Conservation (phyloP, 2,329 filamentous ascomycete genomes). For the Cercospora nicotianae region DNA sequence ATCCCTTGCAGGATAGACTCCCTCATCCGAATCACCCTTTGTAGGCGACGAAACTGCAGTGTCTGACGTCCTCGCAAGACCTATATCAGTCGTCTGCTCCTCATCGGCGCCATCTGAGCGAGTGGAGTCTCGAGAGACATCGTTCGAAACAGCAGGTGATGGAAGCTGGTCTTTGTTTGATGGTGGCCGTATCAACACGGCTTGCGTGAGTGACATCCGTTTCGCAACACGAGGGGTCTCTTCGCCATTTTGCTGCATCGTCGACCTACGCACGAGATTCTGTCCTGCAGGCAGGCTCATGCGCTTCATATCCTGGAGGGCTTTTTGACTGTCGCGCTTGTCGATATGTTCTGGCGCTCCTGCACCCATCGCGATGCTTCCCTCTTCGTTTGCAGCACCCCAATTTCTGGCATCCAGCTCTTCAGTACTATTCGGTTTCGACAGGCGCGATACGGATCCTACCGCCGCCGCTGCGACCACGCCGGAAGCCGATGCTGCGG, state of each 20-base stretch:
- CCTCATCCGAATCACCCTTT: constrained; percentile 17
- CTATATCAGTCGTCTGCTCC: constrained; percentile 35
- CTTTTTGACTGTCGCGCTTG: constrained; percentile 23
- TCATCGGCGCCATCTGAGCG: constrained; percentile 7
- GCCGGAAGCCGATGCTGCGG: constrained; percentile 12
- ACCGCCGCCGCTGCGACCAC: constrained; percentile 21
- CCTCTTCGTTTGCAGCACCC: constrained; percentile 3
- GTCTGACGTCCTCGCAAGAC: constrained; percentile 47
- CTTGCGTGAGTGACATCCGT: constrained; percentile 11
- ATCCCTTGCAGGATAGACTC: constrained; percentile 24
- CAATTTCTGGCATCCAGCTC: not conserved
- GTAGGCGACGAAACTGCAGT: constrained; percentile 21
- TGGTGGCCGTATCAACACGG: constrained; percentile 11
- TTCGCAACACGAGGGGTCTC: constrained; percentile 4
- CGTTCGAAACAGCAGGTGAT: not conserved
- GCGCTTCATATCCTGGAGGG: constrained; percentile 19
- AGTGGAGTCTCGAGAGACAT: not conserved
- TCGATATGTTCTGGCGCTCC: constrained; percentile 1
- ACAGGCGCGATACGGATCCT: not conserved
- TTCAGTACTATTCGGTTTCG: not conserved
- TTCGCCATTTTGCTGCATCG: constrained; percentile 2
- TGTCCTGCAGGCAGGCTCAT: constrained; percentile 19
- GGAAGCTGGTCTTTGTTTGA: constrained; percentile 9
- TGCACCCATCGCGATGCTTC: not conserved
- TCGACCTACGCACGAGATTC: constrained; percentile 14